A percentile compares a stretch with the other conserved stretches of the same genome.
Evolutionary conservation across 768 basidiomycete species (phyloP).

Genomic region (Leucosporidium yakuticum): DNA sequence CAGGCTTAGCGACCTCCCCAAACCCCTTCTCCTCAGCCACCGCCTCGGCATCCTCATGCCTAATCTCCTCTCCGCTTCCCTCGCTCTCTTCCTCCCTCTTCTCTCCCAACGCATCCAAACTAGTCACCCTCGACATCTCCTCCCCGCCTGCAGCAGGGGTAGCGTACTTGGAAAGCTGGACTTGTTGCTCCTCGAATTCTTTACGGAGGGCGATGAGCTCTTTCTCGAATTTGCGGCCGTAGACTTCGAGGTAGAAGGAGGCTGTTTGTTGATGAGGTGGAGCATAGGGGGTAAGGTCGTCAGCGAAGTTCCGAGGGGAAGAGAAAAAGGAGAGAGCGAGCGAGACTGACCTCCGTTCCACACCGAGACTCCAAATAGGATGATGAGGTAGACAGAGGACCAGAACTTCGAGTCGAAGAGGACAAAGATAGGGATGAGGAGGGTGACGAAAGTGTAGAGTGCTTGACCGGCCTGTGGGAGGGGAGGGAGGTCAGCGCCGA

Average conservation of each 20-base stretch:
- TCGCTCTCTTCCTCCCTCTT: neutral
- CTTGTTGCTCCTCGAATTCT: conserved; percentile 34
- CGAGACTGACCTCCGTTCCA: conserved; percentile 79
- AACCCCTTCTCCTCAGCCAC: neutral
- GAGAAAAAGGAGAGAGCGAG: neutral
- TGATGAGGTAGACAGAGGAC: conserved; percentile 68
- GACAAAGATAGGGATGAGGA: conserved; percentile 73
- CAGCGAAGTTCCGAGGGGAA: neutral
- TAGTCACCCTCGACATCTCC: neutral
- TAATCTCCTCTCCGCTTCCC: neutral
- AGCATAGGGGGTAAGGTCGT: no score
- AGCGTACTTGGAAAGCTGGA: conserved; percentile 13
- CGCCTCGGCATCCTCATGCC: neutral
- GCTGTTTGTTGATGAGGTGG: neutral
- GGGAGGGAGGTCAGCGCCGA: no score
- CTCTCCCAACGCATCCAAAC: neutral
- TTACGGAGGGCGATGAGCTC: conserved; percentile 32
- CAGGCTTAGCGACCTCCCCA: neutral
- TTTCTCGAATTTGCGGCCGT: conserved; percentile 26
- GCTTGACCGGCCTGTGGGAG: conserved; percentile 18
- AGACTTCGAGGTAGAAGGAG: conserved; percentile 30
- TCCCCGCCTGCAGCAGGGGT: neutral
- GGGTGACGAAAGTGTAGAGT: conserved; percentile 82
- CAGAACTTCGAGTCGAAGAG: conserved; percentile 73
- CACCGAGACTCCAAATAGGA: conserved; percentile 76